These are phyloP conservation scores for Lablab purpureus DNA, from an alignment of 306 rosid species.

Conservation along the genomic window DNA sequence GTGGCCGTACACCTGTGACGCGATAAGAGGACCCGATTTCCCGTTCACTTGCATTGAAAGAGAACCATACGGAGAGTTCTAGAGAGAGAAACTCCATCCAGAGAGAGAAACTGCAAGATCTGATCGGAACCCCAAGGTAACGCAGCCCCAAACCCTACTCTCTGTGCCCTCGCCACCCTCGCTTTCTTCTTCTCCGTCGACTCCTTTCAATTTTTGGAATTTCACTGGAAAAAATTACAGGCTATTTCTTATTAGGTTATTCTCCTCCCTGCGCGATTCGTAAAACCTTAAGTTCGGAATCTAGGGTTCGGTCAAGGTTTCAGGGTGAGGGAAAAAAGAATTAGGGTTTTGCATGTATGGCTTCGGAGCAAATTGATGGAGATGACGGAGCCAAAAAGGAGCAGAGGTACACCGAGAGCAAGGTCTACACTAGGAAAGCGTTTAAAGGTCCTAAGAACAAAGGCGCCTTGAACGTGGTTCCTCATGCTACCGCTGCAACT, in stretches of 20 bases:
- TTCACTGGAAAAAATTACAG: constrained; percentile 13
- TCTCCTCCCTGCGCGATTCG: constrained; percentile 23
- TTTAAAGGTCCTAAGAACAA: constrained; percentile 67
- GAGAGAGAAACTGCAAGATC: constrained; percentile 57
- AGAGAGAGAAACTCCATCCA: constrained; percentile 70
- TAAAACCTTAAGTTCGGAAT: constrained; percentile 39
- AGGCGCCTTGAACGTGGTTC: constrained; percentile 31
- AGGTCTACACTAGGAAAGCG: constrained; percentile 78
- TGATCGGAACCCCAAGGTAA: constrained; percentile 54
- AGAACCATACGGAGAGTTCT: constrained; percentile 49
- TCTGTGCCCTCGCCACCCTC: constrained; percentile 27
- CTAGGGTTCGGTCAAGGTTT: constrained; percentile 37
- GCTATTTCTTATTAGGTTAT: neutral
- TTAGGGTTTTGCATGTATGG: constrained; percentile 93
- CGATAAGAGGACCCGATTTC: constrained; percentile 52
- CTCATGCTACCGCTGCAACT: neutral
- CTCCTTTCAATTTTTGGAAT: neutral
- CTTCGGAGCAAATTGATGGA: constrained; percentile 76
- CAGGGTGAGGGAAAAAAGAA: constrained; percentile 9
- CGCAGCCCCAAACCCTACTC: constrained; percentile 50
- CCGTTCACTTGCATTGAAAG: constrained; percentile 35
- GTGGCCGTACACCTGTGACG: constrained; percentile 82
- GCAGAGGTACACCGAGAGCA: constrained; percentile 66
- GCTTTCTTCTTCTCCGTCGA: neutral
- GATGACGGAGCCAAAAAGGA: constrained; percentile 71